phyloP scores from a whole-genome alignment of 1,284 basidiomycete genomes.

The Bjerkandera adusta region DNA sequence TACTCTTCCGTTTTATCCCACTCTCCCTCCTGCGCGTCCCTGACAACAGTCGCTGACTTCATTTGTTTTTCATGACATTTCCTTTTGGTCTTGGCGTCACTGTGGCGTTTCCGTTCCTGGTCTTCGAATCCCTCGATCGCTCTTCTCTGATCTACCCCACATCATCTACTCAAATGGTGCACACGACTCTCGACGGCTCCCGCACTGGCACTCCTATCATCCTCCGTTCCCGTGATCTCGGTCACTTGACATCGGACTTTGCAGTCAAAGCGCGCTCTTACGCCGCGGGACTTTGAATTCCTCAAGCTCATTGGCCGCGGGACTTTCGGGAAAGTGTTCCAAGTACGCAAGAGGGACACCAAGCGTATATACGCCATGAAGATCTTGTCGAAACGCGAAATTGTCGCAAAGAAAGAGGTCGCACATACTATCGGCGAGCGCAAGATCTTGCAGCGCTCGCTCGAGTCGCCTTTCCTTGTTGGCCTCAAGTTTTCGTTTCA shows the following conservation, averaged over 20 bases:
- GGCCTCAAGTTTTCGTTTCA: conserved; percentile 99
- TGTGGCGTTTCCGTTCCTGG: not conserved
- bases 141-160: not conserved
- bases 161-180: not conserved
- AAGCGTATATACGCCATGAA: conserved; percentile 99
- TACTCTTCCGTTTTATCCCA: not conserved
- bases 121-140: not conserved
- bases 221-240: too few relatives aligned
- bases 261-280: conserved; percentile 80
- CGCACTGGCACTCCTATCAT: not conserved
- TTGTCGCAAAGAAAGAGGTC: conserved; percentile 98
- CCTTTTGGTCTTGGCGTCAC: not conserved
- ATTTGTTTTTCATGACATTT: not conserved
- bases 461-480: conserved; percentile 96
- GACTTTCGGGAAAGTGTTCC: conserved; percentile 99
- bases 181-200: conserved; percentile 7
- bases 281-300: conserved; percentile 96
- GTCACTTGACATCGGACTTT: conserved; percentile 2
- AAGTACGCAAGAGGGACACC: conserved; percentile 97
- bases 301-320: conserved; percentile 98
- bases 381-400: conserved; percentile 97
- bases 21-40: not conserved
- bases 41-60: conserved; percentile 25
- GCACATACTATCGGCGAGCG: conserved; percentile 99
- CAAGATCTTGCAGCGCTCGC: conserved; percentile 94